Evolutionary conservation across 345 rosid genomes (phyloP), one percentile per base, ranked within the genome.

Genomic region (Carallia brachiata): DNA sequence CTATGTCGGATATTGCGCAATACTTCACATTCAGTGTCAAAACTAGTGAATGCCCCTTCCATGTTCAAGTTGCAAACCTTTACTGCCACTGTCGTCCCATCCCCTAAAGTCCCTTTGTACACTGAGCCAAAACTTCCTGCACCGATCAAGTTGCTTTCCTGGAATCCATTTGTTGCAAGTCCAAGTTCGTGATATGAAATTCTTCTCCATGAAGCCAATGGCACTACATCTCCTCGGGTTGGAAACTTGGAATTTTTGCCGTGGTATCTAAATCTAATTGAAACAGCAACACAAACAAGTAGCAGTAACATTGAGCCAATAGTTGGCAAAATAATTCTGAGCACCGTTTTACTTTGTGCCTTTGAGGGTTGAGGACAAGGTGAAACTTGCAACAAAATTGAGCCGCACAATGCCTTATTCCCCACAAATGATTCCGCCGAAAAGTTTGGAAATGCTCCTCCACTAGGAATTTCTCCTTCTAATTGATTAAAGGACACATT

Each of bases 401-500:
- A 3, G 15, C 63, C 73, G 55, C 78, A 70, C 0, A 69, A 37
- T 27, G 6, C 81, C 30, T 16, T 16, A 53, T 78, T 78, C 15
- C 68, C 54, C 67, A 36, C 2, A 17, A 74, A 78, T 4, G 76
- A 79, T n/a, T 27, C 30, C 15, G 60, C 48, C 0, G 79, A 36
- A 18, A 57, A 67, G 67, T 75, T 63, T 44, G 1, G 15, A 48
- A 78, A 73, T 4, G 66, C 6, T 19, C 82, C 78, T 70, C 17
- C 66, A 0, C 6, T 3, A 1, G 82, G 82, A 57, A 79, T 54
- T 62, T 78, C 76, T 59, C 79, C 79, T 34, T 60, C 30, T 7
- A 75, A 36, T 15, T 53, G 13, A 59, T 75, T 75, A 39, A 40
- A 64, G 1, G 73, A 75, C 27, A 67, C 67, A 63, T 75, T 75